Percentiles rank a stretch among this genome's conserved stretches.
Conservation (phyloP, 495 filamentous ascomycete species). For the Trichodelitschia bisporula region DNA sequence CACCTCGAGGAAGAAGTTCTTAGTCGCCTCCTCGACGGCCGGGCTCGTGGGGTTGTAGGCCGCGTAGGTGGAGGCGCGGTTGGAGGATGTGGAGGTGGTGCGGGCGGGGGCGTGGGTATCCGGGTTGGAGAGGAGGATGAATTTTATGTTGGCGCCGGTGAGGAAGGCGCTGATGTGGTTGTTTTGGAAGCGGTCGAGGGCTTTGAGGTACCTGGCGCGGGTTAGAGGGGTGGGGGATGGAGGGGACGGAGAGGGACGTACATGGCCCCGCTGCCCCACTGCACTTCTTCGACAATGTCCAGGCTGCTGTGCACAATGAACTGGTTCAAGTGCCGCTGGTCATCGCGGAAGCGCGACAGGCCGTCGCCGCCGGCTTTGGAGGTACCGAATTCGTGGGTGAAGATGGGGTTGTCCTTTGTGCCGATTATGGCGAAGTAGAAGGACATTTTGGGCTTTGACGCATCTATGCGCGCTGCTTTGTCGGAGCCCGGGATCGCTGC, state of each 20-base stretch:
- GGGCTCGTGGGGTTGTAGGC: conserved; percentile 61
- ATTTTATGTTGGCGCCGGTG: conserved; percentile 57
- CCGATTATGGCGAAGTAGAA: conserved; percentile 94
- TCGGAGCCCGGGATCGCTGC: too few relatives aligned
- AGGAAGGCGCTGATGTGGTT: conserved; percentile 81
- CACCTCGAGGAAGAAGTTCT: conserved; percentile 79
- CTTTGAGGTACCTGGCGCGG: conserved; percentile 62
- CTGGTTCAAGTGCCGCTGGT: conserved; percentile 82
- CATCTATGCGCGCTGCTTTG: too few relatives aligned
- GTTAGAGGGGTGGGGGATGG: conserved; percentile 4
- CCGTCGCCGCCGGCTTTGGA: conserved; percentile 88
- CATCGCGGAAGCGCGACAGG: conserved; percentile 58
- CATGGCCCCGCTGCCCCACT: conserved; percentile 69
- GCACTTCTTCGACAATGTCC: conserved; percentile 84
- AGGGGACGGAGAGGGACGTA: conserved; percentile 12
- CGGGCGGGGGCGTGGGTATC: conserved; percentile 26
- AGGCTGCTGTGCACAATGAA: conserved; percentile 84
- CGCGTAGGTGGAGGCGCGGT: conserved; percentile 17
- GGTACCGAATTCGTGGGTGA: conserved; percentile 89
- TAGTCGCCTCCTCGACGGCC: conserved; percentile 81
- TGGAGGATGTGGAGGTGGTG: conserved; percentile 15
- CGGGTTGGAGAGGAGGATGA: conserved; percentile 62
- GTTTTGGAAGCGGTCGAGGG: conserved; percentile 79
- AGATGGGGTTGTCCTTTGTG: conserved; percentile 81
- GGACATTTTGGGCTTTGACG: conserved; percentile 35